Evolutionary conservation across 495 filamentous ascomycete genomes (phyloP), one percentile per base, ranked within the genome.

Genomic region (Tuber microsphaerosporum): DNA sequence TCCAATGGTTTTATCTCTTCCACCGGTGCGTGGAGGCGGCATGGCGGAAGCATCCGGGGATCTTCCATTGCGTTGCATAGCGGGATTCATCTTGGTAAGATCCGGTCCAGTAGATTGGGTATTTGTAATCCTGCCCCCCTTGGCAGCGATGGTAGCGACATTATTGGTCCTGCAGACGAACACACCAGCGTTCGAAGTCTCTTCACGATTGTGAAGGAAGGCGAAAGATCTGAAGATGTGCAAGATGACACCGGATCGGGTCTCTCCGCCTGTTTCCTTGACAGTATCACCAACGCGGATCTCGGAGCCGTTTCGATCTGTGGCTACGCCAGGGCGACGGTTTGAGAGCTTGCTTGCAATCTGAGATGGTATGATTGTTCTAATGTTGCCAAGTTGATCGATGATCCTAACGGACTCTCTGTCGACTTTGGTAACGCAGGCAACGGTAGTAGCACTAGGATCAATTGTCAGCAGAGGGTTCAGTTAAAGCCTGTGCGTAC

Each of bases 381-480:
- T 90, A 26, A 88, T 88, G 71, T 93, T 92, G 71, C 92, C 92
- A 75, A 96, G 92, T 83, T 98, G 95, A 82, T 97, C 94, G 17
- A 99, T 84, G 3, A 97, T 91, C 22, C 91, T 92, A 69, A 99
- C 84, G 9, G 93, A 92, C 83, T 98, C 95, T 45, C 94, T 91
- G 80, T 98, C 95, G 37, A 98, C 93, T 84, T 97, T 97, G 85
- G 96, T 90, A 65, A 98, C 90, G 82, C 92, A 96, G 68, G 90
- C 95, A 44, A 98, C 95, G 6, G 94, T 98, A 26, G 93, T 88
- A 65, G 92, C 88, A 84, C 89, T 91, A 77, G 7, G 37, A 22
- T 26, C 44, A 48, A 70, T 56, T 42, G 77, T 88, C 84, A 88
- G 84, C 76, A 79, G 43, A 31, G 61, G 41, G 39, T 71, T 26